Base-by-base conservation (phyloP, 2,329 filamentous ascomycete genomes). In the Akanthomyces lecanii region DNA sequence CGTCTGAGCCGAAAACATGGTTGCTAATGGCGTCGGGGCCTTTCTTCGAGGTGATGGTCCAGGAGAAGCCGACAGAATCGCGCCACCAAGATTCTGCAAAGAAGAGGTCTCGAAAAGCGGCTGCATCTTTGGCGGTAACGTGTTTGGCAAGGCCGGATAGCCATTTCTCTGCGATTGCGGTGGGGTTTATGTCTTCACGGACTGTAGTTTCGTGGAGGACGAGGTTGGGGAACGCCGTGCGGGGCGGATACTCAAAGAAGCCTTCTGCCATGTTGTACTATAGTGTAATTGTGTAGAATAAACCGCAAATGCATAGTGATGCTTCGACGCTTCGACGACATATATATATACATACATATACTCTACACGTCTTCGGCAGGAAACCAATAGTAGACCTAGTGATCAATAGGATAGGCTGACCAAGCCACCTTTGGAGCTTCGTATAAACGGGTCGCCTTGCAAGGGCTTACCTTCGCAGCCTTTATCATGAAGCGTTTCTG, bases 11-110 rank as follows among this genome's bases (percentile, higher is more conserved):
- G 4, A 61, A 8, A 1, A 69, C 40, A 28, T 65, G 67, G 11
- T 61, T 47, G 36, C 44, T 45, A 36, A 70, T 69, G 2, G 42
- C 50, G 0, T 58, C 42, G 4, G 56, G 61, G 10, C 66, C 67
- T 3, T 68, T 67, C 45, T 66, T 67, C n/a, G 65, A 65, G 36
- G 63, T 63, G 33, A 66, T 66, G 62, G 68, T 67, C 68, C 68
- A 69, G 5, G 62, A 63, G 2, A 69, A 59, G 11, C 42, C 66
- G 23, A 68, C 42, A 14, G 68, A 61, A 45, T 69, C 69, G 23
- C 67, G 64, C 69, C 68, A 69, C 66, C 66, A 69, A 25, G 66
- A 65, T 28, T 68, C 65, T 2, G 67, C 62, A 21, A 66, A 65
- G 58, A 69, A 68, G 12, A 69, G 58, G 18, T 60, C 63, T 2